These are phyloP conservation scores for Penicillium fuscoglaucum DNA, from an alignment of 2,329 filamentous ascomycete species.

Conservation along the genomic window DNA sequence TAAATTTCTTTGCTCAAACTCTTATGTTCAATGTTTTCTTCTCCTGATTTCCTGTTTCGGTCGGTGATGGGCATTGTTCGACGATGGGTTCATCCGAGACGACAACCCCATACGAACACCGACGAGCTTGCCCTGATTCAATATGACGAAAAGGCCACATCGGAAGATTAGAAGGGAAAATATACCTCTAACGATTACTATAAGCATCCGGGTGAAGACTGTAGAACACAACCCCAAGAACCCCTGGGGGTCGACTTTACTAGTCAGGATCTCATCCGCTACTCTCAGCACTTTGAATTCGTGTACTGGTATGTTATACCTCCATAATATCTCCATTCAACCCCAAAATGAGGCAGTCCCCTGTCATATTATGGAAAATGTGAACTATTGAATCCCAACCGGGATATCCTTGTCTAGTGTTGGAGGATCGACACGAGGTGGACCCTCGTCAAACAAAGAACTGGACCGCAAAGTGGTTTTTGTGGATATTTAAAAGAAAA, in stretches of 20 bases:
- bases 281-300: not conserved
- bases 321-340: not conserved
- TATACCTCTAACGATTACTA: too few species aligned
- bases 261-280: not conserved
- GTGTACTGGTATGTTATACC: not conserved
- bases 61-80: too few species aligned
- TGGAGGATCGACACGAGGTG: not conserved
- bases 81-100: too few species aligned
- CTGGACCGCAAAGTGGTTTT: not conserved
- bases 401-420: not conserved
- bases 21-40: too few species aligned
- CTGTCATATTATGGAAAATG: not conserved
- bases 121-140: too few species aligned
- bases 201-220: too few species aligned
- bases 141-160: too few species aligned
- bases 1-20: too few species aligned
- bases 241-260: not conserved
- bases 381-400: constrained; percentile 25
- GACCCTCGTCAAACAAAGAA: not conserved
- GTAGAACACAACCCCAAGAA: not conserved
- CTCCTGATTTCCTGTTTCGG: too few species aligned
- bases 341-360: not conserved
- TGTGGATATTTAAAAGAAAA: not conserved
- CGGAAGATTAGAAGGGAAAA: too few species aligned
- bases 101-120: too few species aligned